phyloP scores from a whole-genome alignment of 2,329 filamentous ascomycete genomes.

The Alternaria sp. region DNA sequence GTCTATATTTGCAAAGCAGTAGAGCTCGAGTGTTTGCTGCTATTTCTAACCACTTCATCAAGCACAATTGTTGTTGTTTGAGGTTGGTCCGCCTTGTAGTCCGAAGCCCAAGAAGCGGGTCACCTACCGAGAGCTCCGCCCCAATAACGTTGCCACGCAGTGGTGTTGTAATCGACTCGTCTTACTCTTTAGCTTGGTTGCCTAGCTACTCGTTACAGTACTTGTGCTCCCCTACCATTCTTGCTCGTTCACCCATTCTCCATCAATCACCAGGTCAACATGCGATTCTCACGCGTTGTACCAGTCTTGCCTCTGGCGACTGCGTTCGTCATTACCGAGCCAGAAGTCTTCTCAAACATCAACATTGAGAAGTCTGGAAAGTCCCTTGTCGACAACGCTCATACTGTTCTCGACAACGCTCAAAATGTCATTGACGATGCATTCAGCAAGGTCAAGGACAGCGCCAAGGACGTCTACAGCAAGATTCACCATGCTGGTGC shows the following conservation, averaged over 20 bases:
- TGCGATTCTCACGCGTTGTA: conserved; percentile 60
- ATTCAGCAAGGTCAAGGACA: conserved; percentile 52
- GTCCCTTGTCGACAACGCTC: conserved; percentile 29
- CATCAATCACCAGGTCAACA: conserved; percentile 38
- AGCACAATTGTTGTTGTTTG: conserved; percentile 1
- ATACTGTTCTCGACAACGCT: conserved; percentile 34
- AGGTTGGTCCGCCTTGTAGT: conserved; percentile 18
- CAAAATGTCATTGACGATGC: conserved; percentile 56
- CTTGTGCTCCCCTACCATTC: conserved; percentile 11
- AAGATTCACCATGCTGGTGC: conserved; percentile 55
- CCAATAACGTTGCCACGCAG: conserved; percentile 23
- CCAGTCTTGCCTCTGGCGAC: conserved; percentile 60
- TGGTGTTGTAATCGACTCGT: conserved; percentile 46
- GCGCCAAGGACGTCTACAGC: conserved; percentile 48
- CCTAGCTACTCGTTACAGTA: conserved; percentile 13
- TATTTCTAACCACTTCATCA: neutral
- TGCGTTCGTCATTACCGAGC: conserved; percentile 63
- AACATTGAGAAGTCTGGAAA: conserved; percentile 38
- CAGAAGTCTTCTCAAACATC: conserved; percentile 55
- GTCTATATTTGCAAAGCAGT: neutral
- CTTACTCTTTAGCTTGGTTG: conserved; percentile 22
- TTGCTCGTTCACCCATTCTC: conserved; percentile 14
- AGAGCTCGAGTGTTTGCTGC: neutral
- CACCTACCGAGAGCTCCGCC: conserved; percentile 13
- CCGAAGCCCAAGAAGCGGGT: conserved; percentile 9